phyloP scores from a whole-genome alignment of 2,329 filamentous ascomycete genomes.

The Podosphaera leucotricha region DNA sequence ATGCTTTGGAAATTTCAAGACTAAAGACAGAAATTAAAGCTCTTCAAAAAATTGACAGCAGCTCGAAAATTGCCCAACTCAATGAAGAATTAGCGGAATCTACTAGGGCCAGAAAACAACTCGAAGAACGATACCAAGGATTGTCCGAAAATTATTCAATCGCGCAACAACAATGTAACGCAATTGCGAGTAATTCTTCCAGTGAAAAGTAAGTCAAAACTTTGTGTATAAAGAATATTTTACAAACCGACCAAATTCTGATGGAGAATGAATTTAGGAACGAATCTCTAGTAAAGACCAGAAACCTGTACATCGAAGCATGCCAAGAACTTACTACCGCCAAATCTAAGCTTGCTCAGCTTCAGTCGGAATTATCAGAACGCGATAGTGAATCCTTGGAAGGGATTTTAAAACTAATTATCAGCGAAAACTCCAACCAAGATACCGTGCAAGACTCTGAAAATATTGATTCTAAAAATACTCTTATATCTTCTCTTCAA shows the following conservation, averaged over 20 bases:
- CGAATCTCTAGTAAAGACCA: conserved; percentile 27
- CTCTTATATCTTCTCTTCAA: conserved; percentile 33
- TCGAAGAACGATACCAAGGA: conserved; percentile 31
- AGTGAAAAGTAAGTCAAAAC: conserved; percentile 24
- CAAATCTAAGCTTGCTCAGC: conserved; percentile 22
- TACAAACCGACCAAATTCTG: conserved; percentile 19
- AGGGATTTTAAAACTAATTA: conserved; percentile 28
- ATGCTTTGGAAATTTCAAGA: conserved; percentile 29
- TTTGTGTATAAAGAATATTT: conserved; percentile 8
- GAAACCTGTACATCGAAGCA: conserved; percentile 22
- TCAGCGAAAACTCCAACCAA: conserved; percentile 28
- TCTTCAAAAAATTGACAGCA: conserved; percentile 28
- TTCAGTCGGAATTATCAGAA: conserved; percentile 23
- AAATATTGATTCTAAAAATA: conserved; percentile 34
- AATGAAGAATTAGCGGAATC: conserved; percentile 32
- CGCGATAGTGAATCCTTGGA: conserved; percentile 30
- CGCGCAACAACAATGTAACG: conserved; percentile 31
- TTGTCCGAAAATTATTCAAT: conserved; percentile 34
- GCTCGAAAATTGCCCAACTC: conserved; percentile 29
- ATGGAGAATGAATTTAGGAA: conserved; percentile 25
- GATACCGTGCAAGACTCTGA: conserved; percentile 23
- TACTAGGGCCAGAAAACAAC: conserved; percentile 23
- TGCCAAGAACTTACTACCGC: conserved; percentile 25
- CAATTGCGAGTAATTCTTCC: conserved; percentile 26
- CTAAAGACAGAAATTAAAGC: conserved; percentile 38